Percentiles rank a stretch among this genome's conserved stretches.
phyloP scores from a whole-genome alignment of 169 alveolate genomes.

The Miamiensis avidus region DNA sequence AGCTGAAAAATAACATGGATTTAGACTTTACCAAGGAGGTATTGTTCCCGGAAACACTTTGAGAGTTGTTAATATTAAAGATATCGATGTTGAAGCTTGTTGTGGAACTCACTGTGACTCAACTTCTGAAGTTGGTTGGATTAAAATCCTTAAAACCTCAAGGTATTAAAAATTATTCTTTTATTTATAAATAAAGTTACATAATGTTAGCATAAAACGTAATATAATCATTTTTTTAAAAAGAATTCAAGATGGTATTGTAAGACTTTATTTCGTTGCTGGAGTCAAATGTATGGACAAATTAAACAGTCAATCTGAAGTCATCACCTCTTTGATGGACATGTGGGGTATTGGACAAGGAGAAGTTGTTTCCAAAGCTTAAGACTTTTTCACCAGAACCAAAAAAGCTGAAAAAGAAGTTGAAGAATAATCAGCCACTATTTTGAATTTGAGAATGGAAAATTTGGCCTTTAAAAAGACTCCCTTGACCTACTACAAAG shows the following conservation, averaged over 20 bases:
- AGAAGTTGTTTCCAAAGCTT: constrained; percentile 76
- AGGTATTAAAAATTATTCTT: too few relatives aligned
- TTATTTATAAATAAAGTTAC: too few relatives aligned
- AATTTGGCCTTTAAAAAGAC: constrained; percentile 28
- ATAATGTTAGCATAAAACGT: too few relatives aligned
- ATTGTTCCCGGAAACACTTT: constrained; percentile 88
- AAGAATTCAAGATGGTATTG: constrained; percentile 89
- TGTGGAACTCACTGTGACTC: constrained; percentile 91
- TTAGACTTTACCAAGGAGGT: constrained; percentile 87
- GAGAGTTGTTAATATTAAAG: constrained; percentile 86
- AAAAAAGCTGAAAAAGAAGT: constrained; percentile 63
- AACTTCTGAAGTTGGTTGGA: constrained; percentile 89
- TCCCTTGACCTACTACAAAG: constrained; percentile 18
- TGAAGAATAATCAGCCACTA: constrained; percentile 63
- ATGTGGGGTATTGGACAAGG: constrained; percentile 76
- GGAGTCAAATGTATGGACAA: constrained; percentile 77
- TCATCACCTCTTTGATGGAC: constrained; percentile 62
- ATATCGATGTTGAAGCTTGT: constrained; percentile 88
- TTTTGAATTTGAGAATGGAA: constrained; percentile 64
- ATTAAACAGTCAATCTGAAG: constrained; percentile 60
- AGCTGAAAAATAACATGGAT: constrained; percentile 87
- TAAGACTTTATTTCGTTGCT: constrained; percentile 86
- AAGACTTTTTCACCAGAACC: constrained; percentile 74
- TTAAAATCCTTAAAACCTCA: constrained; percentile 73
- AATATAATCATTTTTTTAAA: too few relatives aligned